These are phyloP conservation scores for Micractinium sp. DNA, from an alignment of 139 green algal species.

Conservation along the genomic window DNA sequence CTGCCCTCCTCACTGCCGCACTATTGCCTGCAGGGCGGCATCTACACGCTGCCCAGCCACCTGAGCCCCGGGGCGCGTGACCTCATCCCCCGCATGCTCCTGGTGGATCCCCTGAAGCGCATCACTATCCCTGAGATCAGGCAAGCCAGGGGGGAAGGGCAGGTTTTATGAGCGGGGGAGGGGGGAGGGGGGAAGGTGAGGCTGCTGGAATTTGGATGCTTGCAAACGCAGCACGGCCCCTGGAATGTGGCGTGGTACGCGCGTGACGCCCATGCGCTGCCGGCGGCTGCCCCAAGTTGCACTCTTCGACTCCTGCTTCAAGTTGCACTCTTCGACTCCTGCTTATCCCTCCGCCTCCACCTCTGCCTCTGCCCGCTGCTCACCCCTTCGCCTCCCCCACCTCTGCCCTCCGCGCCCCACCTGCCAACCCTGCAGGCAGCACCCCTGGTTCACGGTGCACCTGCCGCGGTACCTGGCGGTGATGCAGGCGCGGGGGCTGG, in stretches of 20 bases:
- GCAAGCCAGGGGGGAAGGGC: conserved; percentile 12
- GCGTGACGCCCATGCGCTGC: too few relatives aligned
- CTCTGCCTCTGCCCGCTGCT: not conserved
- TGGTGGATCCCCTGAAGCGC: conserved; percentile 98
- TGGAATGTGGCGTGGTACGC: too few relatives aligned
- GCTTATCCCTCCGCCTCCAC: not conserved
- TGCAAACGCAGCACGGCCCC: not conserved
- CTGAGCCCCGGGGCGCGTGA: conserved; percentile 93
- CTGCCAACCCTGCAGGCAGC: conserved; percentile 56
- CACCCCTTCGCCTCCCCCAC: not conserved
- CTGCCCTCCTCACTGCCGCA: not conserved
- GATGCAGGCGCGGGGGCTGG: conserved; percentile 58
- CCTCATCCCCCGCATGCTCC: conserved; percentile 97
- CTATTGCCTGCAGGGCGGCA: conserved; percentile 70
- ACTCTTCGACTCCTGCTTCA: too few relatives aligned
- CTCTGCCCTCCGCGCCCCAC: not conserved
- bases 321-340: too few relatives aligned
- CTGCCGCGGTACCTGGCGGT: conserved; percentile 97
- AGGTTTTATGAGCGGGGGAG: not conserved
- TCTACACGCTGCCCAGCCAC: conserved; percentile 97
- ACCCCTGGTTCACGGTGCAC: conserved; percentile 96
- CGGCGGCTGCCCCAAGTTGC: too few relatives aligned
- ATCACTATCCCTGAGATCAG: conserved; percentile 99
- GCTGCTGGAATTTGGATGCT: not conserved
- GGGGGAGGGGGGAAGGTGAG: too few relatives aligned